Conservation (phyloP, 2,329 filamentous ascomycete species). For the Thelonectria rubi region DNA sequence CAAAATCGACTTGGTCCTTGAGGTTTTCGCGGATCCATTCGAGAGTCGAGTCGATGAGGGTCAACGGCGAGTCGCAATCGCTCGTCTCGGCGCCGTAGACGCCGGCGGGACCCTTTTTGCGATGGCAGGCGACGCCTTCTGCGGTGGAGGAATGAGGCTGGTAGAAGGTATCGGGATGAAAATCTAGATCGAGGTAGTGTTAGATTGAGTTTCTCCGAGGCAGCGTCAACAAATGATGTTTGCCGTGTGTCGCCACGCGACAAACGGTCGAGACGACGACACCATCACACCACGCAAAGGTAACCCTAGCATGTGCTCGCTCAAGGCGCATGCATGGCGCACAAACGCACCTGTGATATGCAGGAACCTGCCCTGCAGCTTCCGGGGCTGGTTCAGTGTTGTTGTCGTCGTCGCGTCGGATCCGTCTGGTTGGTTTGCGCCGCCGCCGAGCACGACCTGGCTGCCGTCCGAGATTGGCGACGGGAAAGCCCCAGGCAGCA, state of each 20-base stretch:
- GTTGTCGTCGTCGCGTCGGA: conserved; percentile 24
- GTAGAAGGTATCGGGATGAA: conserved; percentile 92
- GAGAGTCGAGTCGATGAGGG: conserved; percentile 88
- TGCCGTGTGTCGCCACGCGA: neutral
- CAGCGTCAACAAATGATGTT: conserved; percentile 23
- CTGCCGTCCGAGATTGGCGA: conserved; percentile 37
- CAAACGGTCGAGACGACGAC: conserved; percentile 2
- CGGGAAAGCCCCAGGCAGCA: conserved; percentile 34
- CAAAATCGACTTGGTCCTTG: conserved; percentile 83
- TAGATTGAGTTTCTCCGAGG: conserved; percentile 27
- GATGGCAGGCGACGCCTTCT: conserved; percentile 78
- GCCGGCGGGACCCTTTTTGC: conserved; percentile 78
- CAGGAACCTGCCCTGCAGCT: conserved; percentile 78
- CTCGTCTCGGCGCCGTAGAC: conserved; percentile 85
- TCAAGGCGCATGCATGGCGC: conserved; percentile 11
- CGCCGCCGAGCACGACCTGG: conserved; percentile 32
- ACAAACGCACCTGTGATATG: conserved; percentile 80
- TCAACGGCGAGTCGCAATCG: conserved; percentile 85
- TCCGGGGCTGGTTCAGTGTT: conserved; percentile 47
- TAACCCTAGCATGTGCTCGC: conserved; percentile 18
- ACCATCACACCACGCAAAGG: conserved; percentile 5
- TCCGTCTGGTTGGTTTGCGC: conserved; percentile 24
- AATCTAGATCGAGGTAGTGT: conserved; percentile 64
- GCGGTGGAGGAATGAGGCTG: conserved; percentile 77
- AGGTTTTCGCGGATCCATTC: conserved; percentile 85